These are phyloP conservation scores for Helotiales sp. DNA, from an alignment of 2,329 filamentous ascomycete species.

Conservation along the genomic window DNA sequence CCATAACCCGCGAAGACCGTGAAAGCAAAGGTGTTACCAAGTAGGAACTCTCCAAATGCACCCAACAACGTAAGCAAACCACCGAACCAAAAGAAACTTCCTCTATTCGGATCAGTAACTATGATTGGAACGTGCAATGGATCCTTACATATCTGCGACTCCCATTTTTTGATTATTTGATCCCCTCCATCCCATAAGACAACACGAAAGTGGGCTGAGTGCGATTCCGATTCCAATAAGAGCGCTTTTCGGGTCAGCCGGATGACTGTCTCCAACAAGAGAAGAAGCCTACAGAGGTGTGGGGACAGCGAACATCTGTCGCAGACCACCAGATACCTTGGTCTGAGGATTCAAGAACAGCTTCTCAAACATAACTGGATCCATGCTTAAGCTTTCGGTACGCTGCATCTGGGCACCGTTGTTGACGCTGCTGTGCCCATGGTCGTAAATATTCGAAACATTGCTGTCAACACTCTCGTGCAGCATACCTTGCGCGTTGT, in stretches of 20 bases:
- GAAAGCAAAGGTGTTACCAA: constrained; percentile 2
- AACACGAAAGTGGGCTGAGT: background rate
- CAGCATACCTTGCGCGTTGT: too few relatives aligned
- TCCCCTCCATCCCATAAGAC: constrained; percentile 4
- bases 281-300: background rate
- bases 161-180: background rate
- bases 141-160: background rate
- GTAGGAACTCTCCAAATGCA: background rate
- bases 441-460: too few relatives aligned
- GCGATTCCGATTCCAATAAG: background rate
- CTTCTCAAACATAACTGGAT: background rate
- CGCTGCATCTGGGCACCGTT: background rate
- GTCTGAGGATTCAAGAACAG: background rate
- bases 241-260: background rate
- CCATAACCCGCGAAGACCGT: background rate
- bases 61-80: background rate
- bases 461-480: too few relatives aligned
- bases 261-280: background rate
- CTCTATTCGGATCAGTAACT: background rate
- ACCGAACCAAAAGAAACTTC: background rate
- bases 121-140: background rate
- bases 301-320: background rate
- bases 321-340: background rate
- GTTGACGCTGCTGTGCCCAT: too few relatives aligned
- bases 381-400: background rate